These are phyloP conservation scores for Coix lacrymajobi DNA, from an alignment of 176 grass and related monocot species.

Conservation along the genomic window DNA sequence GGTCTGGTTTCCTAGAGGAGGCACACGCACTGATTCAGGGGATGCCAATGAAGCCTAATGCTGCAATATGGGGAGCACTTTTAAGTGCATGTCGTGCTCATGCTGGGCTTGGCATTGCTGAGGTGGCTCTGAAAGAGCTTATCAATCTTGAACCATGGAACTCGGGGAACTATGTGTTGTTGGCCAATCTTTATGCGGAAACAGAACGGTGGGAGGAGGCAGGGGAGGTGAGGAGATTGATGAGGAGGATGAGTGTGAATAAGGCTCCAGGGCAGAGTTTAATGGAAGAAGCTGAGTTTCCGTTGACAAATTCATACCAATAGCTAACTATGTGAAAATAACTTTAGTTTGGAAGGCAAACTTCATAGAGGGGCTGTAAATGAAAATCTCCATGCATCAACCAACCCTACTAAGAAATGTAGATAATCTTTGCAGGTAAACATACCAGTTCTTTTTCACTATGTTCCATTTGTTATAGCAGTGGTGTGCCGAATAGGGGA, in stretches of 20 bases:
- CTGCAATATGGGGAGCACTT: slow-evolving; percentile 56
- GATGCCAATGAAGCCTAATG: slow-evolving; percentile 52
- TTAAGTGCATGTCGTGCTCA: slow-evolving; percentile 38
- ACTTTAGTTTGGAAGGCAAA: neutral
- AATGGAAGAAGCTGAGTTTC: slow-evolving; percentile 20
- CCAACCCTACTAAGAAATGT: neutral
- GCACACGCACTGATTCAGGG: slow-evolving; percentile 34
- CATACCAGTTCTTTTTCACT: neutral
- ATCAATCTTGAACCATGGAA: slow-evolving; percentile 60
- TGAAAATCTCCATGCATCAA: neutral
- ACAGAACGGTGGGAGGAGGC: slow-evolving; percentile 48
- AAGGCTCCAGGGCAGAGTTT: slow-evolving; percentile 53
- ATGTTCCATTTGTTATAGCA: neutral
- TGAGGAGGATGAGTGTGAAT: slow-evolving; percentile 53
- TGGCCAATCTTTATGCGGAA: slow-evolving; percentile 57
- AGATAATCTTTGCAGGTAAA: slow-evolving; percentile 28
- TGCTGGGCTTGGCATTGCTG: slow-evolving; percentile 33
- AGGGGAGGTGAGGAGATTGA: slow-evolving; percentile 37
- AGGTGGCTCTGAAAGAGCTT: slow-evolving; percentile 60
- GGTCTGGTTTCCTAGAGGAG: slow-evolving; percentile 41
- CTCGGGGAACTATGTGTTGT: slow-evolving; percentile 56
- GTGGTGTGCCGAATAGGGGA: neutral
- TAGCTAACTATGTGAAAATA: neutral
- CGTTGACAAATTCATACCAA: neutral
- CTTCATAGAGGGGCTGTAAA: neutral